phyloP scores from a whole-genome alignment of 257 asterid genomes.

The Solanum medicagineum region DNA sequence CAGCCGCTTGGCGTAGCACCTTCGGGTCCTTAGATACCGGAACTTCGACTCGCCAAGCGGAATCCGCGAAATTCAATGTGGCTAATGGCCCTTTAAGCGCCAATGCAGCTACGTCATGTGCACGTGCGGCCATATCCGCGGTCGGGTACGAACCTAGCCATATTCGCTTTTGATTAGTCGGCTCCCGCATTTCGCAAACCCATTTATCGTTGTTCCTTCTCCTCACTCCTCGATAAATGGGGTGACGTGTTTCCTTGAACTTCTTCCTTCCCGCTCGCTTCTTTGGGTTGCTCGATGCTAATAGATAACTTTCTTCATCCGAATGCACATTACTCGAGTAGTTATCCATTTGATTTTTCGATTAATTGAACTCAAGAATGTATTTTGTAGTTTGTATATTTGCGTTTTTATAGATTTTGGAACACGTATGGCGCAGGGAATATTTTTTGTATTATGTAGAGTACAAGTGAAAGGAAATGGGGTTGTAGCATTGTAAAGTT shows the following conservation, averaged over 20 bases:
- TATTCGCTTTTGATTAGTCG: slow-evolving; percentile 33
- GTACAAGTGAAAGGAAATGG: background rate
- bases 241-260: slow-evolving; percentile 23
- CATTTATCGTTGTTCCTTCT: slow-evolving; percentile 15
- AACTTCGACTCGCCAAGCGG: slow-evolving; percentile 32
- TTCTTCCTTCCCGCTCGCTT: slow-evolving; percentile 16
- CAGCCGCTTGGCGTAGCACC: slow-evolving; percentile 42
- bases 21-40: slow-evolving; percentile 26
- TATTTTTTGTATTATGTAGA: background rate
- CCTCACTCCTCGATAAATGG: slow-evolving; percentile 20
- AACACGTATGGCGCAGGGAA: background rate
- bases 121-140: slow-evolving; percentile 77
- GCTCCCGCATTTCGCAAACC: slow-evolving; percentile 48
- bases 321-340: background rate
- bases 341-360: background rate
- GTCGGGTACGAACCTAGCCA: slow-evolving; percentile 72
- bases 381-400: background rate
- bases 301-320: background rate
- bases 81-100: slow-evolving; percentile 45
- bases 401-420: too few species aligned
- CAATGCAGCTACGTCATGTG: slow-evolving; percentile 61
- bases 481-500: background rate
- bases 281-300: slow-evolving; percentile 12
- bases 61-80: slow-evolving; percentile 52
- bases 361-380: background rate